A percentile compares a stretch with the other conserved stretches of the same genome.
Evolutionary conservation across 2,329 filamentous ascomycete genomes (phyloP).

Genomic region (Herpotrichia juniperi): DNA sequence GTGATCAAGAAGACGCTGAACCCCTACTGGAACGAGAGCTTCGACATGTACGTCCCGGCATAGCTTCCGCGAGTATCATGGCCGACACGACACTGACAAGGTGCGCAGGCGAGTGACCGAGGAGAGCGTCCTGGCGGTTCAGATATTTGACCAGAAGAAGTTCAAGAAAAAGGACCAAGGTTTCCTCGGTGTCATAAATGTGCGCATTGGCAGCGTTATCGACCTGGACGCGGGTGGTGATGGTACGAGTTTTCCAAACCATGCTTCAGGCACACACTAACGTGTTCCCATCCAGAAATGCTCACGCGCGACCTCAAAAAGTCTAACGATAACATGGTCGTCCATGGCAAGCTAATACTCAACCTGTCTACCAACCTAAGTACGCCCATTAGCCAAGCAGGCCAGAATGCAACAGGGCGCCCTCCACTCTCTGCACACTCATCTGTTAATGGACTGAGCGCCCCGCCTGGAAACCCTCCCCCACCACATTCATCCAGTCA

Average conservation of each 20-base stretch:
- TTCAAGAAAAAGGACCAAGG: constrained; percentile 99
- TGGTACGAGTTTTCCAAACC: constrained; percentile 63
- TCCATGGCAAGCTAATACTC: constrained; percentile 96
- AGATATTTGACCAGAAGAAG: constrained; percentile 99
- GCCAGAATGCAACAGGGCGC: constrained; percentile 40
- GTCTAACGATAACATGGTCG: constrained; percentile 95
- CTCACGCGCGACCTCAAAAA: constrained; percentile 96
- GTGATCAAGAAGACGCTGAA: constrained; percentile 98
- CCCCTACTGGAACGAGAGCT: constrained; percentile 99
- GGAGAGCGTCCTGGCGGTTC: constrained; percentile 94
- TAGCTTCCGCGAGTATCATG: constrained; percentile 7
- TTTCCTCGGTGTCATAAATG: constrained; percentile 96
- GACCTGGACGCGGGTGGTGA: constrained; percentile 89
- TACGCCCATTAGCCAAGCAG: constrained; percentile 66
- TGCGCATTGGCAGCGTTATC: constrained; percentile 92
- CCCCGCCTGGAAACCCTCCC: constrained; percentile 39
- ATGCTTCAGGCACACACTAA: constrained; percentile 22
- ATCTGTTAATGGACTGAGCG: constrained; percentile 45
- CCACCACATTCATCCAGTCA: constrained; percentile 48
- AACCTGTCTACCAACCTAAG: constrained; percentile 92
- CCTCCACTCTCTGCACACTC: constrained; percentile 48
- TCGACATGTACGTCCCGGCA: constrained; percentile 81
- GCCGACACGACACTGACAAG: constrained; percentile 27
- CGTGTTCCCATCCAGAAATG: constrained; percentile 71
- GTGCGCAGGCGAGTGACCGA: constrained; percentile 79